Evolutionary conservation across 768 basidiomycete species (phyloP).

Genomic region (Boletus sensibilis): DNA sequence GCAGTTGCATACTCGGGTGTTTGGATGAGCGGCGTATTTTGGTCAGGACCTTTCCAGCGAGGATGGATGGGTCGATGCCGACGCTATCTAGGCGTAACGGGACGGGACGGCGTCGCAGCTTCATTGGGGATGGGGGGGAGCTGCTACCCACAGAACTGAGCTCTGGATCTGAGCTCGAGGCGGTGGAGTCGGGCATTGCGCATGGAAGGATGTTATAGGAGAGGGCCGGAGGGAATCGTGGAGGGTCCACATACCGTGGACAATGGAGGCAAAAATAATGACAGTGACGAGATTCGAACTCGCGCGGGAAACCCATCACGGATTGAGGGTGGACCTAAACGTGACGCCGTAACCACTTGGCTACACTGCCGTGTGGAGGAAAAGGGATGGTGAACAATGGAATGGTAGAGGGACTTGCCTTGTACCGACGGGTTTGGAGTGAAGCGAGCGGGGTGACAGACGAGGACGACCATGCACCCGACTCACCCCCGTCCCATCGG

Average conservation of each 20-base stretch:
- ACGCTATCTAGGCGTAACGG: conserved; percentile 32
- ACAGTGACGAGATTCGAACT: conserved; percentile 63
- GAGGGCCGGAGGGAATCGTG: too few relatives aligned
- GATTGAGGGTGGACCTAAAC: conserved; percentile 46
- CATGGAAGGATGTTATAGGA: conserved; percentile 6
- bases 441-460: neutral
- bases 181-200: conserved; percentile 12
- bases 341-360: conserved; percentile 62
- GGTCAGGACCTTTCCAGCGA: conserved; percentile 46
- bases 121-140: conserved; percentile 26
- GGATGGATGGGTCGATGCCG: conserved; percentile 41
- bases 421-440: conserved; percentile 10
- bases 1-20: conserved; percentile 49
- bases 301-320: conserved; percentile 60
- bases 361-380: conserved; percentile 44
- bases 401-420: too few relatives aligned
- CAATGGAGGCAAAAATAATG: conserved; percentile 27
- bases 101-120: conserved; percentile 33
- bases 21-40: conserved; percentile 39
- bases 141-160: conserved; percentile 7
- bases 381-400: neutral
- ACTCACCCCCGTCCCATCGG: conserved; percentile 46
- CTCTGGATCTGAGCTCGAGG: conserved; percentile 11
- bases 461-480: conserved; percentile 27
- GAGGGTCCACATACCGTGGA: conserved; percentile 10